Percentiles rank a stretch among this genome's conserved stretches.
These are phyloP conservation scores for Ophiostoma himal-ulmi DNA, from an alignment of 2,329 filamentous ascomycete genomes.

Conservation along the genomic window DNA sequence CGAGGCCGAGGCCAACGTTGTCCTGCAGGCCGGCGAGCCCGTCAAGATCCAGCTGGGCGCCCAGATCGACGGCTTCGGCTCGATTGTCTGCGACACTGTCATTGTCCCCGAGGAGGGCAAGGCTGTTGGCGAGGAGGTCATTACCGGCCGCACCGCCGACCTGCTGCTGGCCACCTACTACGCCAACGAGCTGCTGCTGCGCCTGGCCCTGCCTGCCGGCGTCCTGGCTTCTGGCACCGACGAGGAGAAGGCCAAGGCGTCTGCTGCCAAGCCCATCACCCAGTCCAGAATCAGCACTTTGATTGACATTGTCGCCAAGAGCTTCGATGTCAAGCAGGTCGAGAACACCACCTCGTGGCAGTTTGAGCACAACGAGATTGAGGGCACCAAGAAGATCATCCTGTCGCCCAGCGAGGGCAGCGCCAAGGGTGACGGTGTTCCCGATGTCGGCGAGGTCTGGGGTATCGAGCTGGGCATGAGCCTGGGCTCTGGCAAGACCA, in stretches of 20 bases:
- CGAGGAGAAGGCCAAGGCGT: constrained; percentile 91
- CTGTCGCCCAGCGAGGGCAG: constrained; percentile 81
- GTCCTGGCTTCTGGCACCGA: constrained; percentile 75
- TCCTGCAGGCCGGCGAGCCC: constrained; percentile 77
- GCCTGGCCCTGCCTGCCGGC: constrained; percentile 87
- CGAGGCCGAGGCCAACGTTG: constrained; percentile 70
- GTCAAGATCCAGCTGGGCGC: constrained; percentile 99
- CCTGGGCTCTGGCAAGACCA: constrained; percentile 88
- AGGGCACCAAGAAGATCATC: constrained; percentile 96
- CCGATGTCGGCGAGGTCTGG: constrained; percentile 92
- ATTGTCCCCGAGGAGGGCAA: constrained; percentile 61
- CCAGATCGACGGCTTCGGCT: constrained; percentile 91
- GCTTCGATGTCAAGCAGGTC: constrained; percentile 85
- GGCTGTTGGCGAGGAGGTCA: constrained; percentile 47
- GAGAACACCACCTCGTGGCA: constrained; percentile 98
- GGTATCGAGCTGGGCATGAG: constrained; percentile 94
- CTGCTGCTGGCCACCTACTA: constrained; percentile 87
- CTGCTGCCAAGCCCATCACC: constrained; percentile 72
- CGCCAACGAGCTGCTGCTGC: constrained; percentile 88
- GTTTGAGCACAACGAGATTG: constrained; percentile 95
- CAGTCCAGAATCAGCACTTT: constrained; percentile 82
- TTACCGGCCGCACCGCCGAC: constrained; percentile 76
- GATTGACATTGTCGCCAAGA: constrained; percentile 85
- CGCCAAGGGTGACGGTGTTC: constrained; percentile 81
- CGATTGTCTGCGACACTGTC: constrained; percentile 92